Evolutionary conservation across 108 stramenopile genomes (phyloP), one percentile per base, ranked within the genome.

Genomic region (Mediolabrus comicus): DNA sequence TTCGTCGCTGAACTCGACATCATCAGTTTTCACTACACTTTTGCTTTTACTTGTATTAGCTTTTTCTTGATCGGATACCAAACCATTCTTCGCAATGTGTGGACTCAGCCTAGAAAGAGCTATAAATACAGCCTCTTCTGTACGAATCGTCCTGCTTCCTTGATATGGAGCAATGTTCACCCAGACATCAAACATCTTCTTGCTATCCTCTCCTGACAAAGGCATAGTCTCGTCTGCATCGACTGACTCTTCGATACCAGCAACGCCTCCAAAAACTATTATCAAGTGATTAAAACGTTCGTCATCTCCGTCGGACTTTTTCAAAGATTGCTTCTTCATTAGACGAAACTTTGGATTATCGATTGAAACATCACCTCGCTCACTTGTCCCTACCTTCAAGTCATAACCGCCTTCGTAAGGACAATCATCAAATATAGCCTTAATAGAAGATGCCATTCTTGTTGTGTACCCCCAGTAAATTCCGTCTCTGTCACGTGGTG

Each of bases 401-500:
- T 98, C 97, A 68, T 98, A 97, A 16, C 94, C 95, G 7, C 83
- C 94, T 65, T 77, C 85, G 71, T 76, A 96, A 0, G 96, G 97
- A 54, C 95, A 93, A 38, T 92, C 90, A 26, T 95, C 85, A 30
- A 98, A 89, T 19, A 95, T 92, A 26, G 86, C 92, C 24, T 78
- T 83, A 57, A 97, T 89, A 11, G 88, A 87, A 16, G 71, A 71
- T 19, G 97, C 98, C 75, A 97, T 63, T 27, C 98, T 81, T 19
- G 94, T 96, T 9, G 83, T 81, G 69, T 97, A 98, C 0, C 98
- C 98, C 97, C 98, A 98, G 70, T 98, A 98, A 13, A 89, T 92
- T 14, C 98, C 98, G 36, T 88, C 83, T 59, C 86, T 84, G 64
- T 96, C 94, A 26, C 95, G 77, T 0, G 96, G 96, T 54, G 88